A percentile compares a stretch with the other conserved stretches of the same genome.
Conservation (phyloP, 192 early-diverging fungal genomes). For the Podila horticola region DNA sequence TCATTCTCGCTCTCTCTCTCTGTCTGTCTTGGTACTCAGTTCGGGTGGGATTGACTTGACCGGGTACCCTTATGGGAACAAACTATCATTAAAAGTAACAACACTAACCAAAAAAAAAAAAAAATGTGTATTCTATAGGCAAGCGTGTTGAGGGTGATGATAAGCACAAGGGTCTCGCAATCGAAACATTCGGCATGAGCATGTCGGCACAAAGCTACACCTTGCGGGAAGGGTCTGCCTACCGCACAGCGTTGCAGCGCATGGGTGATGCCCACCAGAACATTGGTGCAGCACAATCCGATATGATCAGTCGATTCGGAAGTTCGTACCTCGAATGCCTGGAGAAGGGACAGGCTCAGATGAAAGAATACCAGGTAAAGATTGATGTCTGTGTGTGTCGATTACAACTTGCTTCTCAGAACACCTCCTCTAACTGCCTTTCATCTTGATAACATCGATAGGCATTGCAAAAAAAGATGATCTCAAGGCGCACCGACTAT, state of each 20-base stretch:
- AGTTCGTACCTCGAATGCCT: conserved; percentile 37
- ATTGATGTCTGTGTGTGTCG: no score
- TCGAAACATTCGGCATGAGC: conserved; percentile 49
- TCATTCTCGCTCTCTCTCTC: neutral
- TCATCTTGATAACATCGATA: conserved; percentile 57
- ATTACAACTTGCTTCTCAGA: no score
- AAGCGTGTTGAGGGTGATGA: conserved; percentile 51
- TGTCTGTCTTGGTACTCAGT: neutral
- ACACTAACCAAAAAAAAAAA: neutral
- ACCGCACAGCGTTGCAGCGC: conserved; percentile 35
- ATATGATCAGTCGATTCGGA: conserved; percentile 35
- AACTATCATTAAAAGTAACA: no score
- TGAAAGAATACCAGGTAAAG: conserved; percentile 43
- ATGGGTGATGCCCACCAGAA: conserved; percentile 52
- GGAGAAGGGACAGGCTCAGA: conserved; percentile 41
- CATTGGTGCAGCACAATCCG: conserved; percentile 38
- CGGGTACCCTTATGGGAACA: no score
- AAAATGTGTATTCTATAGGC: conserved; percentile 22
- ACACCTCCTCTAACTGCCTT: neutral
- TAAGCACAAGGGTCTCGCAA: conserved; percentile 45
- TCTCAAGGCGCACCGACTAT: conserved; percentile 89
- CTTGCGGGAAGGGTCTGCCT: conserved; percentile 38
- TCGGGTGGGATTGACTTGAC: no score
- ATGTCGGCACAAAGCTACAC: conserved; percentile 46
- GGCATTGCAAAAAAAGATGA: conserved; percentile 84